Evolutionary conservation across 169 alveolate genomes (phyloP).

Genomic region (Eimeria necatrix): DNA sequence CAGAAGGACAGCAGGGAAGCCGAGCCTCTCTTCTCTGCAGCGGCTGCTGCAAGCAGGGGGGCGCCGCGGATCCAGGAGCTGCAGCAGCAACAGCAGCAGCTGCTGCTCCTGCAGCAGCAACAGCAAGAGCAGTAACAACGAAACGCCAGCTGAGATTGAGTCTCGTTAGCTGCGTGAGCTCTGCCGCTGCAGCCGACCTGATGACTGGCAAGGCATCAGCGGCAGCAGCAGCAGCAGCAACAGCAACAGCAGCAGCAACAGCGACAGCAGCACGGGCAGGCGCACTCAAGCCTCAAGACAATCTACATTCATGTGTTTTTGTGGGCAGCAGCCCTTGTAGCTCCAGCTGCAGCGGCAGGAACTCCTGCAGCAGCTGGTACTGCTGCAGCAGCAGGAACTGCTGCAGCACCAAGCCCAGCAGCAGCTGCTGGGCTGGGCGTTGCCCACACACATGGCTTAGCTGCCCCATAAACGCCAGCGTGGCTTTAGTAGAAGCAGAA

Average conservation of each 20-base stretch:
- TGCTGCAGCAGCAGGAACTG: no score
- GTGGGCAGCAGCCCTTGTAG: not conserved
- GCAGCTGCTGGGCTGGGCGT: no score
- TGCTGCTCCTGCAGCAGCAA: not conserved
- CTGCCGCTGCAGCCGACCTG: not conserved
- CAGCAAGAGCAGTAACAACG: not conserved
- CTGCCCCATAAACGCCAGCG: no score
- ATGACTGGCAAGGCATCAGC: not conserved
- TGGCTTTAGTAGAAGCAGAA: no score
- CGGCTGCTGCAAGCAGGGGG: not conserved
- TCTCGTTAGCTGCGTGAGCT: not conserved
- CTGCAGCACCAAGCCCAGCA: no score
- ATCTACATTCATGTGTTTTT: no score
- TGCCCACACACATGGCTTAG: no score
- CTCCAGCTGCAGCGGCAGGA: not conserved
- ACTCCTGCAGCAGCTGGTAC: no score
- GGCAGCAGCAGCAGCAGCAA: conserved; percentile 10
- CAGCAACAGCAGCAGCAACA: not conserved
- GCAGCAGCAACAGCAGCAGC: conserved; percentile 31
- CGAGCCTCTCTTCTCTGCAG: not conserved
- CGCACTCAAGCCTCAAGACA: not conserved
- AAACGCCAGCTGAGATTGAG: not conserved
- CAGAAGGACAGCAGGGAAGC: no score
- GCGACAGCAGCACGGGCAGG: not conserved
- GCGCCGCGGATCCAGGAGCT: not conserved